Percentiles rank a stretch among this genome's conserved stretches.
Evolutionary conservation across 2,329 filamentous ascomycete species (phyloP).

Genomic region (Pestalotiopsis fici): DNA sequence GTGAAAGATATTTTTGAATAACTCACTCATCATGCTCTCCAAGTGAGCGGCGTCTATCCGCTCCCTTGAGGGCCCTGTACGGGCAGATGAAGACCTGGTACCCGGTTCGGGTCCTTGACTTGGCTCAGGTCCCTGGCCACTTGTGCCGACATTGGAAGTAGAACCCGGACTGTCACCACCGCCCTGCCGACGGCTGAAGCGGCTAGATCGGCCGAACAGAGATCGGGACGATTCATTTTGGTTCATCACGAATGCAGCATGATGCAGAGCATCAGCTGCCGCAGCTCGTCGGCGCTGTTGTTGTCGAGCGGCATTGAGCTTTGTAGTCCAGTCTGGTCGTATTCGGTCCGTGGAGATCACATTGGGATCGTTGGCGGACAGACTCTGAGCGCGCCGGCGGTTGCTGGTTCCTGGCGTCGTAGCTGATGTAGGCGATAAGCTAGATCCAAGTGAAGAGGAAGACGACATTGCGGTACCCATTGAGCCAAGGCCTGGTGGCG

Average conservation of each 20-base stretch:
- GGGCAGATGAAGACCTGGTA: conserved; percentile 30
- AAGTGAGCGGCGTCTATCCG: conserved; percentile 61
- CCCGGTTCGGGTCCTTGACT: conserved; percentile 32
- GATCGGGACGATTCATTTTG: conserved; percentile 53
- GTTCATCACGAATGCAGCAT: conserved; percentile 88
- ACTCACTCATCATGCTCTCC: conserved; percentile 84
- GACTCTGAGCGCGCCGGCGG: conserved; percentile 53
- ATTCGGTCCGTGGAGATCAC: conserved; percentile 93
- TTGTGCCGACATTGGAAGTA: conserved; percentile 17
- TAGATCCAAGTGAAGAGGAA: conserved; percentile 74
- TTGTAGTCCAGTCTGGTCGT: conserved; percentile 91
- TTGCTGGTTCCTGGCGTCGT: conserved; percentile 30
- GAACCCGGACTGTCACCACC: conserved; percentile 30
- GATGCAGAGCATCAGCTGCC: conserved; percentile 90
- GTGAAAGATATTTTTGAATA: not conserved
- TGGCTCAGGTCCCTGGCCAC: conserved; percentile 20
- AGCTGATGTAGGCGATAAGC: conserved; percentile 41
- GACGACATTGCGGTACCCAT: conserved; percentile 80
- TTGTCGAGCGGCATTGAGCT: conserved; percentile 80
- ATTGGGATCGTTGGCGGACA: conserved; percentile 81
- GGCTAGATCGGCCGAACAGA: conserved; percentile 49
- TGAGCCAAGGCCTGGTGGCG: conserved; percentile 46
- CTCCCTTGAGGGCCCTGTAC: conserved; percentile 19
- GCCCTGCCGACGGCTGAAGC: conserved; percentile 59
- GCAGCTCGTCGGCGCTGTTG: conserved; percentile 86